Percentiles rank a stretch among this genome's conserved stretches.
phyloP scores from a whole-genome alignment of 352 stramenopile species.

The Pythium phragmiticola region DNA sequence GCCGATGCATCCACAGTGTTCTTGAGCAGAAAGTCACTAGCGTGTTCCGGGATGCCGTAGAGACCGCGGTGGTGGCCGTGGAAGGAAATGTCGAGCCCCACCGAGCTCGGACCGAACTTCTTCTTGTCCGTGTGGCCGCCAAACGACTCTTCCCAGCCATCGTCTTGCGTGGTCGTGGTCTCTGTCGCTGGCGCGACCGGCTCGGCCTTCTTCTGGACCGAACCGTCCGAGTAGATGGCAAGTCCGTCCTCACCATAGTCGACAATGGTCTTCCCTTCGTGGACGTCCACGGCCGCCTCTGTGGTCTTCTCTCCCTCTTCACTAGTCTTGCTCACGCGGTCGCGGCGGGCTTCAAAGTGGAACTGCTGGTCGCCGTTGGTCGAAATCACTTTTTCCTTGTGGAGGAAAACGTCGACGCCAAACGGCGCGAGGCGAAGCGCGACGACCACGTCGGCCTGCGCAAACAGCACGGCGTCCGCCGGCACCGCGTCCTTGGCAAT shows the following conservation, averaged over 20 bases:
- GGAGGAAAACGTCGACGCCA: slow-evolving; percentile 63
- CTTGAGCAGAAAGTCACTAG: slow-evolving; percentile 92
- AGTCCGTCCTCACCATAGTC: slow-evolving; percentile 98
- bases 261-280: slow-evolving; percentile 92
- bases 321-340: slow-evolving; percentile 43
- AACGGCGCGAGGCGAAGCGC: slow-evolving; percentile 54
- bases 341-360: slow-evolving; percentile 73
- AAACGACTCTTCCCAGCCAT: slow-evolving; percentile 95
- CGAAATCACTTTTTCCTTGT: slow-evolving; percentile 61
- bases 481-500: slow-evolving; percentile 28
- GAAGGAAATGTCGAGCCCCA: slow-evolving; percentile 97
- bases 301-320: slow-evolving; percentile 23
- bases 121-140: slow-evolving; percentile 89
- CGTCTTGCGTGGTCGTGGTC: slow-evolving; percentile 30
- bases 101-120: slow-evolving; percentile 88
- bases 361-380: slow-evolving; percentile 68
- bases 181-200: slow-evolving; percentile 19
- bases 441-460: slow-evolving; percentile 39
- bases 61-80: slow-evolving; percentile 70
- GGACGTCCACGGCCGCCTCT: slow-evolving; percentile 42
- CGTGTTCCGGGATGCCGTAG: slow-evolving; percentile 98
- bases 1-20: slow-evolving; percentile 73
- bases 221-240: slow-evolving; percentile 96
- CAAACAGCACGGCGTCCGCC: slow-evolving; percentile 39
- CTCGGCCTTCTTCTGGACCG: slow-evolving; percentile 67